phyloP scores from a whole-genome alignment of 148 eudicot genomes.

The Euryodendron excelsum region DNA sequence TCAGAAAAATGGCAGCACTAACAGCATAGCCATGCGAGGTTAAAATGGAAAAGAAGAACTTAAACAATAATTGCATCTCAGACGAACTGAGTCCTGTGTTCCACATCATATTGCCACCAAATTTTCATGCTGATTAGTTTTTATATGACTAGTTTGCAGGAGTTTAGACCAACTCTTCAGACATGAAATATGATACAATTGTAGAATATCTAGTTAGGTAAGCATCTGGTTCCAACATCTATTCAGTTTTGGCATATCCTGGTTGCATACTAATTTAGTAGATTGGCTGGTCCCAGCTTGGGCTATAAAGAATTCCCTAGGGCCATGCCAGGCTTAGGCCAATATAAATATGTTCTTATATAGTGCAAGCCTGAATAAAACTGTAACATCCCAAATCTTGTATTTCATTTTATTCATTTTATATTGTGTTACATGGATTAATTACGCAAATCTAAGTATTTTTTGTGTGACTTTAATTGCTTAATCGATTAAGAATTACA shows the following conservation, averaged over 20 bases:
- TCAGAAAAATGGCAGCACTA: not conserved
- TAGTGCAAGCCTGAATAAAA: not conserved
- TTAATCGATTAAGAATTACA: too few relatives aligned
- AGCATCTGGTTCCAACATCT: not conserved
- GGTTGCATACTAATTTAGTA: not conserved
- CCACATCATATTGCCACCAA: not conserved
- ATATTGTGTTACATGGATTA: too few relatives aligned
- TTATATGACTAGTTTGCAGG: not conserved
- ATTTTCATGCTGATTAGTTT: not conserved
- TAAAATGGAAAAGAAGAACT: not conserved
- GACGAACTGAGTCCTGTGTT: not conserved
- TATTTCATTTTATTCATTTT: too few relatives aligned
- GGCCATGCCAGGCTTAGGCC: not conserved
- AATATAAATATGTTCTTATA: not conserved
- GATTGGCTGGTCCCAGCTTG: not conserved
- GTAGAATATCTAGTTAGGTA: not conserved
- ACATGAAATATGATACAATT: not conserved
- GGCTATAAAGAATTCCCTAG: not conserved
- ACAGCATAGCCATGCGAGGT: not conserved
- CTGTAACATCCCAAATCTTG: too few relatives aligned
- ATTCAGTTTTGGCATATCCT: not conserved
- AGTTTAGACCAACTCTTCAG: not conserved
- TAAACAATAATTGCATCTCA: not conserved
- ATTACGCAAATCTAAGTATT: too few relatives aligned
- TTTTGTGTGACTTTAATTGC: too few relatives aligned